Percentiles rank a stretch among this genome's conserved stretches.
These are phyloP conservation scores for Colletotrichum cordylinicola DNA, from an alignment of 2,329 filamentous ascomycete species.

Conservation along the genomic window DNA sequence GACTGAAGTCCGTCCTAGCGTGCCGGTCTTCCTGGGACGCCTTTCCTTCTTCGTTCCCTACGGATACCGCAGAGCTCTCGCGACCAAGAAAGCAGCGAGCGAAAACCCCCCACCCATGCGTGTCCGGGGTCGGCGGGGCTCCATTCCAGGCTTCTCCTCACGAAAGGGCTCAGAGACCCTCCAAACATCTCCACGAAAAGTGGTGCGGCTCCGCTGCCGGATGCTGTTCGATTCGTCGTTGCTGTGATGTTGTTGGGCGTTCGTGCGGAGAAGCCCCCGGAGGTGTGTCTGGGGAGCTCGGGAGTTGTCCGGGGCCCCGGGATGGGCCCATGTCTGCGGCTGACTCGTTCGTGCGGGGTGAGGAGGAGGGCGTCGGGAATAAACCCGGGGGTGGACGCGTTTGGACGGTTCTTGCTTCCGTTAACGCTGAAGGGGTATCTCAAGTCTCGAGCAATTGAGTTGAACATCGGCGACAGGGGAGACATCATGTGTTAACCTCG, in stretches of 20 bases:
- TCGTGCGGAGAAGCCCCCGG: neutral
- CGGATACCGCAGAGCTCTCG: neutral
- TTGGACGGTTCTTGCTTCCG: neutral
- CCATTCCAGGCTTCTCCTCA: neutral
- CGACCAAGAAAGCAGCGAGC: neutral
- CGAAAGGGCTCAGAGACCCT: neutral
- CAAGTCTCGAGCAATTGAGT: neutral
- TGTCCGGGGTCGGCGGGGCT: neutral
- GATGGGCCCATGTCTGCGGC: neutral
- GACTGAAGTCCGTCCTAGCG: neutral
- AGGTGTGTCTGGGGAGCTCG: neutral
- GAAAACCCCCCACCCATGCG: neutral
- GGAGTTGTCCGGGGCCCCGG: slow-evolving; percentile 15
- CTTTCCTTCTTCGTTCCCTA: neutral
- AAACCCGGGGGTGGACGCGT: neutral
- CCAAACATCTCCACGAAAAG: neutral
- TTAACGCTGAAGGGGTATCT: neutral
- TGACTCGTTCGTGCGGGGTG: slow-evolving; percentile 10
- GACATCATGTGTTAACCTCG: neutral
- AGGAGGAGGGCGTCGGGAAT: neutral
- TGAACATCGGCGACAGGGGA: neutral
- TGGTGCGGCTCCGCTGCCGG: neutral
- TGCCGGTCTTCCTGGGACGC: neutral
- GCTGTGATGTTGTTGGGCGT: neutral
- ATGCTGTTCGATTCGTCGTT: neutral